Base-by-base conservation (phyloP, 257 asterid genomes). In the Solanum habrochaites region DNA sequence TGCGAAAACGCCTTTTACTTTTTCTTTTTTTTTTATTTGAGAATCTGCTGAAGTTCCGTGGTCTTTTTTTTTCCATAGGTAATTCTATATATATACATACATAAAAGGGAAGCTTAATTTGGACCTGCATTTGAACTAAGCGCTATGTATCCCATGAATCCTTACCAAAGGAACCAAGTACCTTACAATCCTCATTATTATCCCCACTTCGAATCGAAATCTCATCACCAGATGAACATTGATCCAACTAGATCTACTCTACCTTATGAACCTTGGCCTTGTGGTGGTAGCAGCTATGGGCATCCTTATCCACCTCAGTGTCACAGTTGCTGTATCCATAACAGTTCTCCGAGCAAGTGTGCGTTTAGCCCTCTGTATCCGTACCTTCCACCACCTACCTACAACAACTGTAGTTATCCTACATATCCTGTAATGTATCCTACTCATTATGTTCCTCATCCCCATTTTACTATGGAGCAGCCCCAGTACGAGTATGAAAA, bases 321-420 rank as follows among this genome's bases (percentile, higher is more conserved):
- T 85, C 92, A 88, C 84, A 93, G 92, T 75, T 92, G 93, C 87
- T 91, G 93, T 75, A 88, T 88, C 83, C 93, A 89, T 87, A 73
- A 73, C 83, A 80, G 43, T 88, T 21, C 75, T n/a, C 92, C 92
- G 3, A 43, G 87, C 12, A 81, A 86, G 37, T 90, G 84, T 60
- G 88, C 86, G 1, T 90, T 87, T 88, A 87, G 92, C 39, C 90
- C 96, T 62, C 93, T 96, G 43, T 92, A 86, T 87, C 52, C 93
- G 37, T 91, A 89, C 71, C 60, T 84, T 71, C 89, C 97, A 42
- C 85, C 88, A 13, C 83, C 35, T 78, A 87, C 69, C 52, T 89
- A 47, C 85, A 47, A 42, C 42, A 90, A 88, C 29, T 91, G 90
- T 60, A 85, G 66, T 58, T 89, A 88, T 87, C 89, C 90, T 62